Base-by-base conservation (phyloP, 306 rosid genomes). In the Dicorynia guianensis region DNA sequence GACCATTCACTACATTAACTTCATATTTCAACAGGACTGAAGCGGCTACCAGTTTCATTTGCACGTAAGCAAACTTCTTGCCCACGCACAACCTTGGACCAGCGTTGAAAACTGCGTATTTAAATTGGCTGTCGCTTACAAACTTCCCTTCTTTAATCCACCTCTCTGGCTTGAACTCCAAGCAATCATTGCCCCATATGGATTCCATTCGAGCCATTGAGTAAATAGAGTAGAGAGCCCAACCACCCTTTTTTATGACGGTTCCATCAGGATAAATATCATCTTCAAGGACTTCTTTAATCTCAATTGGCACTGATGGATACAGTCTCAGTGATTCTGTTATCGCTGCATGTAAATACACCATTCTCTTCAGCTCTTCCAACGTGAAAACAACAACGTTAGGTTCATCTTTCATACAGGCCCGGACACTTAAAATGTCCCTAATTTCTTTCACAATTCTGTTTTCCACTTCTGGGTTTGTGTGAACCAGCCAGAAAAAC, bases 11-110 rank as follows among this genome's bases (percentile, higher is more conserved):
- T 63, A 79, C 86, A 57, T 39, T 56, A 67, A 87, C 74, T 62
- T 76, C 67, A 42, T 75, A 87, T 72, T 84, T 75, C 69, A 43
- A 25, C 65, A 87, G 47, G 14, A 79, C 65, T 3, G 84, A 47
- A 42, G 88, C 86, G 10, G 86, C 86, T 5, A 79, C 76, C 84
- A 79, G 67, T 65, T 86, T 86, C 86, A 86, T 86, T 47, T 86
- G 90, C 84, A 62, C 35, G 55, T 67, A 78, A 30, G 90, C 86
- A 47, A 86, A 78, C 48, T 78, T 71, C 76, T 87, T 87, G 18
- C 86, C 90, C 25, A 87, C 17, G 38, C 88, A 87, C 69, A 79
- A 53, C 79, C 88, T 81, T 2, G 90, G 90, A 18, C 90, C 86
- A 0, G 62, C 88, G 66, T 84, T 84, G 8, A 87, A 84, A 20